Base-by-base conservation (phyloP, 192 early-diverging fungal genomes). In the Coemansia sp. region DNA sequence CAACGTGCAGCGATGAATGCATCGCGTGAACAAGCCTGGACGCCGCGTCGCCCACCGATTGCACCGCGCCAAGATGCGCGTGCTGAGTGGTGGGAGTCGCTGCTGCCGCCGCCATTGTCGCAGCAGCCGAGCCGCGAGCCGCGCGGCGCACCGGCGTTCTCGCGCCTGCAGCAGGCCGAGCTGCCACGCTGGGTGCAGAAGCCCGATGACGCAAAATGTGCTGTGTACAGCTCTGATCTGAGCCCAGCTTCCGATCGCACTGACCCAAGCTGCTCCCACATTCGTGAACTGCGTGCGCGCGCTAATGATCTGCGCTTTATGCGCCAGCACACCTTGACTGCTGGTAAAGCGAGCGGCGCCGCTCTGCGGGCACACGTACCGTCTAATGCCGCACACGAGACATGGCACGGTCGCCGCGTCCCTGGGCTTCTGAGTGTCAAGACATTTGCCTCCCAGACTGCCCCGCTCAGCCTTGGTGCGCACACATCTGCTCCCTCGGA, bases 11-110 rank as follows among this genome's bases (percentile, higher is more conserved):
- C 65, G 0, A 54, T 28, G 52, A 60, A 55, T 12, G 52, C 64
- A 19, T 54, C 69, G 12, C 75, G 69, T 20, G 54, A 19, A n/a
- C 62, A 63, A 38, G 25, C 66, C 17, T 66, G 62, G 66, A 40
- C 59, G 1, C 57, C 66, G 31, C 71, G 77, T 25, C 49, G 71
- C 11, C 56, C 58, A 34, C 68, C 57, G n/a, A 25, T 61, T 1
- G 68, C 69, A 57, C 65, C 68, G 11, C 20, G 52, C 60, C 14
- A 61, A 57, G 48, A 38, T 49, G 55, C 74, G 58, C 52, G 44
- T 20, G 48, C 62, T 22, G 77, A 69, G 23, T 80, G 77, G 77
- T 74, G 71, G 71, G 68, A 62, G 31, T 59, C 77, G 55, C 77
- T 80, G 38, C 62, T 80, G 71, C 77, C 77, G 3, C 77, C 77